phyloP scores from a whole-genome alignment of 1,139 yeast species.

The Wickerhamomyces sp. region DNA sequence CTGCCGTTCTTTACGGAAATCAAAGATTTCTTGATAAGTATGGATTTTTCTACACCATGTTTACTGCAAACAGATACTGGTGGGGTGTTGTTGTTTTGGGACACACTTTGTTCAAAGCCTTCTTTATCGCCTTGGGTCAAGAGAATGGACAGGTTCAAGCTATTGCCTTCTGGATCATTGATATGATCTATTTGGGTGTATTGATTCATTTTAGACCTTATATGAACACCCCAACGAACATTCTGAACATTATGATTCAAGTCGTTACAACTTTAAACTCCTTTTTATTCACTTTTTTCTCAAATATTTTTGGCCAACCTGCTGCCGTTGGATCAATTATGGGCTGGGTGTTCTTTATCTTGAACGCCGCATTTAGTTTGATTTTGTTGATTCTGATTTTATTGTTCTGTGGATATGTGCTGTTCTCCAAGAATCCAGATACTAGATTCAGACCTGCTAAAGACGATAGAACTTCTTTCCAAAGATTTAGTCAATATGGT shows the following conservation, averaged over 20 bases:
- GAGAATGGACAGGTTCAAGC: slow-evolving; percentile 67
- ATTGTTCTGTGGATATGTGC: slow-evolving; percentile 48
- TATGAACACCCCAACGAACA: slow-evolving; percentile 67
- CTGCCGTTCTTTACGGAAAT: slow-evolving; percentile 73
- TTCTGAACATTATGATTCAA: slow-evolving; percentile 58
- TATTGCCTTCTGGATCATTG: slow-evolving; percentile 57
- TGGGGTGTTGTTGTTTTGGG: slow-evolving; percentile 57
- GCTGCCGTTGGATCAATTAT: slow-evolving; percentile 64
- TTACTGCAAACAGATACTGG: slow-evolving; percentile 69
- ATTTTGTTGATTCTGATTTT: slow-evolving; percentile 58
- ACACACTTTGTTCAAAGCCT: slow-evolving; percentile 52
- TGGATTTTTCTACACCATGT: slow-evolving; percentile 83
- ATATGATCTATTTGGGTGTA: slow-evolving; percentile 54
- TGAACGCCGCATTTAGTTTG: slow-evolving; percentile 74
- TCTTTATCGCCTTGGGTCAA: slow-evolving; percentile 68
- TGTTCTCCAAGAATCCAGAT: slow-evolving; percentile 73
- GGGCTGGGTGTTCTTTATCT: slow-evolving; percentile 76
- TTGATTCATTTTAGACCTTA: slow-evolving; percentile 59
- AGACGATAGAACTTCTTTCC: slow-evolving; percentile 83
- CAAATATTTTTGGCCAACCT: slow-evolving; percentile 66
- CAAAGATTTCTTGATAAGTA: slow-evolving; percentile 56
- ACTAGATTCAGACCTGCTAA: slow-evolving; percentile 77
- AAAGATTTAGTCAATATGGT: slow-evolving; percentile 36
- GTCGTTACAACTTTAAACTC: slow-evolving; percentile 65
- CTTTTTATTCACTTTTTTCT: slow-evolving; percentile 67